These are phyloP conservation scores for Neoboletus subvelutipes DNA, from an alignment of 768 basidiomycete species.

Conservation along the genomic window DNA sequence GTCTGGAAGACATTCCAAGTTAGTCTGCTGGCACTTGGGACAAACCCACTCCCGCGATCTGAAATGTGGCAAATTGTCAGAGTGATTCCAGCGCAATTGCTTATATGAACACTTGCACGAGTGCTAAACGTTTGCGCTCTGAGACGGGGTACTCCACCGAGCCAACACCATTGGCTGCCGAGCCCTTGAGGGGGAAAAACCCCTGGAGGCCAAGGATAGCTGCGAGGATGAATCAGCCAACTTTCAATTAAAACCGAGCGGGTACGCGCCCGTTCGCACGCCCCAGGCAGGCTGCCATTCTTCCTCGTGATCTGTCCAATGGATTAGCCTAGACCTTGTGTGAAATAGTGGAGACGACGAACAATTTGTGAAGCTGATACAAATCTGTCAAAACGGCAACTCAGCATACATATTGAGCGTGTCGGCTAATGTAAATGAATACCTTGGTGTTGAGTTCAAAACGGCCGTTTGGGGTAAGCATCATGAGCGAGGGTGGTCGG, in stretches of 20 bases:
- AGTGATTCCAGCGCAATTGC: constrained; percentile 1
- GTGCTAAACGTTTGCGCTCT: constrained; percentile 78
- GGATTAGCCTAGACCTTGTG: constrained; percentile 30
- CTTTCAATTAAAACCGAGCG: constrained; percentile 12
- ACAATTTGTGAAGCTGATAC: constrained; percentile 93
- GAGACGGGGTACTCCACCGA: constrained; percentile 74
- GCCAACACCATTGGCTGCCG: constrained; percentile 83
- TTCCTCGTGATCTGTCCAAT: constrained; percentile 80
- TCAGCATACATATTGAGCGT: constrained; percentile 13
- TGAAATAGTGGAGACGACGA: constrained; percentile 32
- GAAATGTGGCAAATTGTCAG: constrained; percentile 13
- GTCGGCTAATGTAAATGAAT: constrained; percentile 23
- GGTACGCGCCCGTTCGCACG: constrained; percentile 76
- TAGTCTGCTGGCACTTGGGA: constrained; percentile 66
- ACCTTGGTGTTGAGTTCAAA: constrained; percentile 97
- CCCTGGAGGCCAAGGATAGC: constrained; percentile 88
- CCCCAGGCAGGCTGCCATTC: constrained; percentile 99
- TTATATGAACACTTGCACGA: constrained; percentile 51
- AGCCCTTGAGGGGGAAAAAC: constrained; percentile 87
- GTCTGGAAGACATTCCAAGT: constrained; percentile 72
- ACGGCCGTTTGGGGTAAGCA: constrained; percentile 95
- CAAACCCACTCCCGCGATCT: constrained; percentile 85
- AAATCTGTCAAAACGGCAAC: constrained; percentile 54
- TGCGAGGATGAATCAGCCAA: constrained; percentile 29
- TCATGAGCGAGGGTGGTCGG: constrained; percentile 92